These are phyloP conservation scores for Rhodosporidiobolus odoratus DNA, from an alignment of 768 basidiomycete genomes.

Conservation along the genomic window DNA sequence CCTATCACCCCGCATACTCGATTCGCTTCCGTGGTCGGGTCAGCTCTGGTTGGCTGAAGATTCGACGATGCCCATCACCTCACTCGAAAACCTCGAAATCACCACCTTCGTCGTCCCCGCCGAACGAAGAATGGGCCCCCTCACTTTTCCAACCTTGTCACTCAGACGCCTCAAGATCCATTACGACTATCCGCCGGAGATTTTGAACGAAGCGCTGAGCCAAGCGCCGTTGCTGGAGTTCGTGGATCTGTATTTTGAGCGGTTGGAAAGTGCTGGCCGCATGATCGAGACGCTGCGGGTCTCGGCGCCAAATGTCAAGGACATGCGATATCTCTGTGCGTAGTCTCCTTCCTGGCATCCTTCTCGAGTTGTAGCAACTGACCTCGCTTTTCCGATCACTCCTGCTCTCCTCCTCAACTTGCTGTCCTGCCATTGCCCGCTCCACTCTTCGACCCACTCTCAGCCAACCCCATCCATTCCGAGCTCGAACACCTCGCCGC, in stretches of 20 bases:
- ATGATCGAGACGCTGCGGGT: neutral
- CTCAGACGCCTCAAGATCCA: neutral
- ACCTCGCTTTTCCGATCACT: neutral
- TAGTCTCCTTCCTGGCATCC: neutral
- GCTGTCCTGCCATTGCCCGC: no score
- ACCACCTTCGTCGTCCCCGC: neutral
- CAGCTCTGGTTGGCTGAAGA: neutral
- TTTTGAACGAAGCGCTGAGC: neutral
- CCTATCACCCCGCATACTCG: neutral
- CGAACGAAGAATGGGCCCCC: neutral
- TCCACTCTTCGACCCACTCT: no score
- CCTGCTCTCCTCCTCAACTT: no score
- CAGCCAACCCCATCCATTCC: conserved; percentile 2
- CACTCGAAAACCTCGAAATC: conserved; percentile 8
- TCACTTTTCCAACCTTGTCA: neutral
- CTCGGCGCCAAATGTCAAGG: neutral
- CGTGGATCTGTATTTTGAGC: conserved; percentile 3
- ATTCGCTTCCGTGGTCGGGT: neutral
- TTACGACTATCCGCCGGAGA: neutral
- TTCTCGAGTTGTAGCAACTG: neutral
- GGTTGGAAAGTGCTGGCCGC: neutral
- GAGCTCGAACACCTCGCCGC: neutral
- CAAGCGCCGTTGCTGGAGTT: neutral
- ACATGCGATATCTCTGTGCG: conserved; percentile 2
- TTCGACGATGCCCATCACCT: neutral